Conservation (phyloP, 805 yeast species). For the Lachancea fermentati region DNA sequence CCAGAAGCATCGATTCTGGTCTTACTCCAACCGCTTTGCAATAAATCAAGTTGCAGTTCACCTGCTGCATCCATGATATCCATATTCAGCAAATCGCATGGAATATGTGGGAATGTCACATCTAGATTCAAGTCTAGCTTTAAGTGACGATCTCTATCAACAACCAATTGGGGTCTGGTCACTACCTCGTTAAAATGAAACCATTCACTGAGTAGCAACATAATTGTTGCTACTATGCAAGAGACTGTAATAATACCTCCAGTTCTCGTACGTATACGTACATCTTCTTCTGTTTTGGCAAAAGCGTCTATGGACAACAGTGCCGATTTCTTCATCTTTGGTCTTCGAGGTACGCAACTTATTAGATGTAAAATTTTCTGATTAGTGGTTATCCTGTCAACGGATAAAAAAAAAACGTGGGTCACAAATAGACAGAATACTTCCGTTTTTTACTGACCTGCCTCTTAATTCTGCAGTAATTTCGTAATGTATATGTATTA, state of each 20-base stretch:
- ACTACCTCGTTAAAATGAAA: slow-evolving; percentile 60
- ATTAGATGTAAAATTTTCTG: not conserved
- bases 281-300: slow-evolving; percentile 91
- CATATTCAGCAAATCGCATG: slow-evolving; percentile 75
- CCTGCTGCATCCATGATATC: slow-evolving; percentile 90
- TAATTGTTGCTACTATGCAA: slow-evolving; percentile 54
- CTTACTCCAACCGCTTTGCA: slow-evolving; percentile 65
- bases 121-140: slow-evolving; percentile 76
- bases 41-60: slow-evolving; percentile 69
- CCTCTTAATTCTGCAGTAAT: too few species aligned
- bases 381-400: too few species aligned
- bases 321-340: slow-evolving; percentile 22
- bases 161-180: slow-evolving; percentile 77
- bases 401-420: too few species aligned
- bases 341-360: not conserved
- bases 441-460: too few species aligned
- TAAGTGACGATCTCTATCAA: slow-evolving; percentile 74
- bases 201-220: slow-evolving; percentile 72
- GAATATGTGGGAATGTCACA: slow-evolving; percentile 74
- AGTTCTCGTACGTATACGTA: slow-evolving; percentile 76
- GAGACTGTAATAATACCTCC: slow-evolving; percentile 85
- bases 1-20: slow-evolving; percentile 58
- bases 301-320: slow-evolving; percentile 75
- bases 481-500: too few species aligned
- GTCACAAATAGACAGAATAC: too few species aligned